Conservation (phyloP, 2,329 filamentous ascomycete genomes). For the Ophiostoma sp. region DNA sequence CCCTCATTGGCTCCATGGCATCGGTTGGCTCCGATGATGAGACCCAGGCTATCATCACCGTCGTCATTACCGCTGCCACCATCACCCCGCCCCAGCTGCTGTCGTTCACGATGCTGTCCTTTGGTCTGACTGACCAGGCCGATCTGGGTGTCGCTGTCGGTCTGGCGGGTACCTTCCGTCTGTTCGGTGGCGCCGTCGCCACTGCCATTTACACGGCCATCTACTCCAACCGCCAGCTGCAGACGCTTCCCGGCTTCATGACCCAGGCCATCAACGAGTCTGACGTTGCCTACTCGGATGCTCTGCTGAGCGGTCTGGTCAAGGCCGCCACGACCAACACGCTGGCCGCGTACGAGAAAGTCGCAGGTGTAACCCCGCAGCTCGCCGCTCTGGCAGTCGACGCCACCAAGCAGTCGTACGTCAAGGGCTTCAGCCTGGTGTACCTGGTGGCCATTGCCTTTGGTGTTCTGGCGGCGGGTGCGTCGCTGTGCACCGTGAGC, state of each 20-base stretch:
- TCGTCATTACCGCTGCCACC: constrained; percentile 36
- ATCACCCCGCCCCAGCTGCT: constrained; percentile 39
- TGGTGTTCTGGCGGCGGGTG: constrained; percentile 35
- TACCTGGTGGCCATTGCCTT: constrained; percentile 40
- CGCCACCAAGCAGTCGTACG: constrained; percentile 39
- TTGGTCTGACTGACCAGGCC: constrained; percentile 39
- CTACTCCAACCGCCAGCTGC: constrained; percentile 36
- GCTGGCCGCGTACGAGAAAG: constrained; percentile 37
- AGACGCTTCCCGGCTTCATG: constrained; percentile 32
- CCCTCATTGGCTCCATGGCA: constrained; percentile 40
- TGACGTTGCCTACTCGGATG: constrained; percentile 30
- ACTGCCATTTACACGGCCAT: constrained; percentile 43
- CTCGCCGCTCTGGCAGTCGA: constrained; percentile 34
- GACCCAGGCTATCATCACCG: constrained; percentile 39
- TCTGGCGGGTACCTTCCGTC: constrained; percentile 41
- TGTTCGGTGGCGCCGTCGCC: constrained; percentile 41
- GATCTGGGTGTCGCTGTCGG: constrained; percentile 43
- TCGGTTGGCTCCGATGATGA: constrained; percentile 38
- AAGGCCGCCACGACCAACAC: constrained; percentile 37
- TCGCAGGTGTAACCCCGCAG: constrained; percentile 35
- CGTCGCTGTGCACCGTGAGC: constrained; percentile 35
- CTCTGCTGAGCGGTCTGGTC: constrained; percentile 32
- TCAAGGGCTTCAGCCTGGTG: constrained; percentile 39
- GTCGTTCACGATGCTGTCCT: constrained; percentile 40
- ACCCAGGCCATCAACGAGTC: constrained; percentile 28